A percentile compares a stretch with the other conserved stretches of the same genome.
Evolutionary conservation across 345 rosid species (phyloP).

Genomic region (Rubroshorea leprosula): DNA sequence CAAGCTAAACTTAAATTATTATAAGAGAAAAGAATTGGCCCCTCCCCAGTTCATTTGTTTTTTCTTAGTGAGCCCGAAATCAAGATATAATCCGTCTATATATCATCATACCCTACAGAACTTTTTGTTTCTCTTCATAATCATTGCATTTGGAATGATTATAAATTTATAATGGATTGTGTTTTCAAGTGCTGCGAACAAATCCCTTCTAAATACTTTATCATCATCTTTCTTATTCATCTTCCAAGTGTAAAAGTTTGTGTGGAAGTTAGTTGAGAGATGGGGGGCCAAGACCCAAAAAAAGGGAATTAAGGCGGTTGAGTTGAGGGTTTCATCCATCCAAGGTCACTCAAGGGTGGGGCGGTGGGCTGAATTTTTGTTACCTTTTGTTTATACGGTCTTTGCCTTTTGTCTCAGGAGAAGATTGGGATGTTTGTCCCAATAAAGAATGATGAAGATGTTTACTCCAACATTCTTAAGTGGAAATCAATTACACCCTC

Average conservation of each 20-base stretch:
- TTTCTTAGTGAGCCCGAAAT: background rate
- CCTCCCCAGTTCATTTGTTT: too few relatives aligned
- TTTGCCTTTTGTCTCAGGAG: constrained; percentile 16
- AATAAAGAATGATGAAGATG: constrained; percentile 13
- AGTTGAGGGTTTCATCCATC: background rate
- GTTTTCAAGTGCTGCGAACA: constrained; percentile 13
- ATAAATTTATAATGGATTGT: constrained; percentile 13
- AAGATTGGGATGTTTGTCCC: background rate
- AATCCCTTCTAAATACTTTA: constrained; percentile 10
- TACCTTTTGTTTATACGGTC: constrained; percentile 6
- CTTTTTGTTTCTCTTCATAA: constrained; percentile 11
- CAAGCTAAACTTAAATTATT: too few relatives aligned
- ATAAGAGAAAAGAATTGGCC: too few relatives aligned
- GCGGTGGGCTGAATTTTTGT: background rate
- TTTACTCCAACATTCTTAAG: constrained; percentile 30
- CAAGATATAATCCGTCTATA: background rate
- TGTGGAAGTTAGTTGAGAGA: constrained; percentile 30
- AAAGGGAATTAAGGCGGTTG: constrained; percentile 7
- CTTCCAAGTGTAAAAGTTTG: constrained; percentile 18
- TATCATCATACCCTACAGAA: background rate
- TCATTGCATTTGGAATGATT: constrained; percentile 31
- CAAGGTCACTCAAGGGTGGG: background rate
- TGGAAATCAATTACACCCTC: constrained; percentile 30
- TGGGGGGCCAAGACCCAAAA: constrained; percentile 15
- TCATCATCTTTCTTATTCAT: background rate